Percentiles rank a stretch among this genome's conserved stretches.
These are phyloP conservation scores for Acidiella bohemica DNA, from an alignment of 495 filamentous ascomycete genomes.

Conservation along the genomic window DNA sequence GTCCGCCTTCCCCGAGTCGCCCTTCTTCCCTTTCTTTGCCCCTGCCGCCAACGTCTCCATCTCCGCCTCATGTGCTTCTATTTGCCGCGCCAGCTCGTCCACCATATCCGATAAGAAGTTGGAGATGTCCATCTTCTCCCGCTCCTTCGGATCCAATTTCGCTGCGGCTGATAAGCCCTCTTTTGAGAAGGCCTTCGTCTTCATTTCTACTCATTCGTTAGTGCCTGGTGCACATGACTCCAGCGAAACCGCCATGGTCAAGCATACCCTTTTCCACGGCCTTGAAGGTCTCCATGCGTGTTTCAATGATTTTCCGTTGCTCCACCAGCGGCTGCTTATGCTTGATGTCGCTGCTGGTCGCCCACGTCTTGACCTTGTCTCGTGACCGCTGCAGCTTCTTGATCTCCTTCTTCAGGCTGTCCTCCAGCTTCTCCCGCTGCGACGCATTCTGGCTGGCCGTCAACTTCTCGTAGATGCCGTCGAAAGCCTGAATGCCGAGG, in stretches of 20 bases:
- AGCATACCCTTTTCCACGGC: slow-evolving; percentile 69
- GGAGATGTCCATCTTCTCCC: slow-evolving; percentile 73
- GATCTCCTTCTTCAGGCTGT: slow-evolving; percentile 95
- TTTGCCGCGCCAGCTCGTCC: slow-evolving; percentile 85
- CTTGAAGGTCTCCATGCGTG: slow-evolving; percentile 99
- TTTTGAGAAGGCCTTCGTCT: slow-evolving; percentile 98
- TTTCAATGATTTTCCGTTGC: slow-evolving; percentile 88
- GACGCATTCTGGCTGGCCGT: slow-evolving; percentile 76
- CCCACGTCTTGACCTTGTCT: slow-evolving; percentile 99
- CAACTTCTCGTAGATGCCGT: slow-evolving; percentile 91
- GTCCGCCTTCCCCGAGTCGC: slow-evolving; percentile 67
- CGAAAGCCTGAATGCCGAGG: slow-evolving; percentile 85
- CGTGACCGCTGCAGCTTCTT: slow-evolving; percentile 96
- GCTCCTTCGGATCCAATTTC: slow-evolving; percentile 87
- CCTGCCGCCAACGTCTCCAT: slow-evolving; percentile 72
- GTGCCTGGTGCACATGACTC: no score
- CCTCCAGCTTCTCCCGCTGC: slow-evolving; percentile 95
- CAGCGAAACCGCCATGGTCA: background rate
- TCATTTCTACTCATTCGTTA: slow-evolving; percentile 54
- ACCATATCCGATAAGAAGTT: slow-evolving; percentile 78
- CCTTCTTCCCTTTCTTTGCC: slow-evolving; percentile 86
- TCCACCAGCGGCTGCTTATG: slow-evolving; percentile 92
- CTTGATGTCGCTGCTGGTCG: slow-evolving; percentile 92
- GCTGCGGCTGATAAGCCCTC: slow-evolving; percentile 82
- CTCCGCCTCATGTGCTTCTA: slow-evolving; percentile 85